Evolutionary conservation across 202 grass and related monocot species (phyloP).

Genomic region (Hordeum pubiflorum): DNA sequence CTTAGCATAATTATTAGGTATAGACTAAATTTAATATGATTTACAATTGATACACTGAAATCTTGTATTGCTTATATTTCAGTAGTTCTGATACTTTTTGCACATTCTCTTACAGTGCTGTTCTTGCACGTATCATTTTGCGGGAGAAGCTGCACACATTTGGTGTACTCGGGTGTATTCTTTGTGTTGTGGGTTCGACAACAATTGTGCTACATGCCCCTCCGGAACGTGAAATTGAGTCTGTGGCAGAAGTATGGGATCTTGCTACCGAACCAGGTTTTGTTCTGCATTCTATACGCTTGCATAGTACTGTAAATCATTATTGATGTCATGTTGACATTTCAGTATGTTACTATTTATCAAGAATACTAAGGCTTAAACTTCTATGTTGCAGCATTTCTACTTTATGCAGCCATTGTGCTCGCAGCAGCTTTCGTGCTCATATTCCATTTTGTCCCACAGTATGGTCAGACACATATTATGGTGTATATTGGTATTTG

Average conservation of each 20-base stretch:
- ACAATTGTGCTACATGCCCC: slow-evolving; percentile 98
- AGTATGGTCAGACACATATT: slow-evolving; percentile 94
- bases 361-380: slow-evolving; percentile 16
- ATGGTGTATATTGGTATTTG: slow-evolving; percentile 98
- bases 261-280: slow-evolving; percentile 94
- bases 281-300: not conserved
- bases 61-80: not conserved
- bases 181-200: slow-evolving; percentile 93
- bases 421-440: slow-evolving; percentile 78
- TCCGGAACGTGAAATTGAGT: slow-evolving; percentile 79
- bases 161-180: slow-evolving; percentile 83
- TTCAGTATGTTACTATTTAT: not conserved
- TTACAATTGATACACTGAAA: not conserved
- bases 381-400: slow-evolving; percentile 64
- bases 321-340: not conserved
- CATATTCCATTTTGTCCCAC: slow-evolving; percentile 76
- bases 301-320: not conserved
- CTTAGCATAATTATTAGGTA: slow-evolving; percentile 97
- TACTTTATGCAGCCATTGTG: slow-evolving; percentile 67
- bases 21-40: not conserved
- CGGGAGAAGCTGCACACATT: slow-evolving; percentile 88
- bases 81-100: slow-evolving; percentile 29
- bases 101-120: slow-evolving; percentile 44
- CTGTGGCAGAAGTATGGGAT: slow-evolving; percentile 92
- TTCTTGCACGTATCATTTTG: slow-evolving; percentile 86